Evolutionary conservation across 495 filamentous ascomycete genomes (phyloP).

Genomic region (Podospora appendiculata): DNA sequence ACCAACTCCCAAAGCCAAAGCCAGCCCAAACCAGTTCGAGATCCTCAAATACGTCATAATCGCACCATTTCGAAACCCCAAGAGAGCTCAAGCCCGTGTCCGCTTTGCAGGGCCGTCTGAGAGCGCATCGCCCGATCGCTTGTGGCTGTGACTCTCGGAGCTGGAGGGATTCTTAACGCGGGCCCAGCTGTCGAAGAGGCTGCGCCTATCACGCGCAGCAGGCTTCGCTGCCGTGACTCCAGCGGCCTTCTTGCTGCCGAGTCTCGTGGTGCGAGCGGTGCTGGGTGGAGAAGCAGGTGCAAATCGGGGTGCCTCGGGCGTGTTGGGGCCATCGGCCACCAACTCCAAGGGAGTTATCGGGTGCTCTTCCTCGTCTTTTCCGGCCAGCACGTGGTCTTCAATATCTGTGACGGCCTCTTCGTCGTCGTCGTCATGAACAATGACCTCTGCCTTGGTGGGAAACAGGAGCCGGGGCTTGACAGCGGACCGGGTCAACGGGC

Average conservation of each 20-base stretch:
- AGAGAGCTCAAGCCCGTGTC: slow-evolving; percentile 23
- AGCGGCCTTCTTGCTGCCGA: slow-evolving; percentile 20
- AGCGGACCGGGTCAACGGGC: slow-evolving; percentile 60
- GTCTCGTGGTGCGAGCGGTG: slow-evolving; percentile 45
- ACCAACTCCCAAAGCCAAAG: neutral
- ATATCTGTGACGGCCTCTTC: slow-evolving; percentile 40
- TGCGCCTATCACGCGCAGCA: slow-evolving; percentile 31
- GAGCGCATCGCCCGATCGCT: slow-evolving; percentile 38
- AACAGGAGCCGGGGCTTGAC: slow-evolving; percentile 86
- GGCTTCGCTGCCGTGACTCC: slow-evolving; percentile 22
- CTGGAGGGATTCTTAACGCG: slow-evolving; percentile 45
- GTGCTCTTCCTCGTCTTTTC: slow-evolving; percentile 46
- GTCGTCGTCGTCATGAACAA: slow-evolving; percentile 47
- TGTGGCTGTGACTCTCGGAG: slow-evolving; percentile 22
- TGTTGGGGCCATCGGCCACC: slow-evolving; percentile 25
- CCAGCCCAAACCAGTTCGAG: neutral
- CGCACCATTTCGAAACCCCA: neutral
- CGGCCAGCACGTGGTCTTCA: slow-evolving; percentile 43
- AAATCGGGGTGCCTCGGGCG: slow-evolving; percentile 43
- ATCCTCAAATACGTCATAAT: neutral
- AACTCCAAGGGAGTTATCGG: slow-evolving; percentile 28
- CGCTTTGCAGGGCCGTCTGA: slow-evolving; percentile 25
- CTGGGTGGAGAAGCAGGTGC: slow-evolving; percentile 49
- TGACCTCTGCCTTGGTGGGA: slow-evolving; percentile 44
- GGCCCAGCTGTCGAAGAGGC: slow-evolving; percentile 60